Percentiles rank a stretch among this genome's conserved stretches.
phyloP scores from a whole-genome alignment of 2,329 filamentous ascomycete genomes.

The Sporothrix pallida region DNA sequence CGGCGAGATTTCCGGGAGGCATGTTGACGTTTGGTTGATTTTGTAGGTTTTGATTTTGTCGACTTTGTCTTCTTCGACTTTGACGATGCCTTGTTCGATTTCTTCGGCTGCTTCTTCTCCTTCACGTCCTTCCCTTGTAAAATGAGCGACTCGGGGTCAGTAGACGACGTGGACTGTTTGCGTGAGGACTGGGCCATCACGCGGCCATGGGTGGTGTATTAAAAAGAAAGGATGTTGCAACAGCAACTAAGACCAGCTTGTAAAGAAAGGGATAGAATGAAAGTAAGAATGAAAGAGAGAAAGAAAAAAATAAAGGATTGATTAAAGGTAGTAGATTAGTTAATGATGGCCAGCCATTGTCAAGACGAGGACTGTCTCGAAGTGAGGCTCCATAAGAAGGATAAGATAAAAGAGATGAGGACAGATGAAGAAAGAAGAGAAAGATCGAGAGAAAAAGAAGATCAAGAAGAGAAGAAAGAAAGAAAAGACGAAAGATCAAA shows the following conservation, averaged over 20 bases:
- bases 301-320: no score
- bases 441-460: background rate
- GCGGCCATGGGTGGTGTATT: background rate
- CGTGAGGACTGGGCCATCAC: conserved; percentile 23
- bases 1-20: background rate
- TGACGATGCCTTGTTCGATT: background rate
- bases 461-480: background rate
- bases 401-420: background rate
- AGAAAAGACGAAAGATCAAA: background rate
- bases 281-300: background rate
- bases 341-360: conserved; percentile 16
- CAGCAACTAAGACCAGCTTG: conserved; percentile 7
- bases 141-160: conserved; percentile 32
- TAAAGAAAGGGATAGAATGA: background rate
- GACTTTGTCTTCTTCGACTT: background rate
- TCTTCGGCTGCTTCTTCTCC: background rate
- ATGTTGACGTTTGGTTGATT: background rate
- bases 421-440: background rate
- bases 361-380: background rate
- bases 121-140: conserved; percentile 3
- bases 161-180: background rate
- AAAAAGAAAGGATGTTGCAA: conserved; percentile 4
- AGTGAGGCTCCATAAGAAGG: background rate
- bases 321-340: background rate
- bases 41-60: background rate